Percentiles rank a stretch among this genome's conserved stretches.
phyloP scores from a whole-genome alignment of 257 asterid species.

The Gentiana macrophylla region DNA sequence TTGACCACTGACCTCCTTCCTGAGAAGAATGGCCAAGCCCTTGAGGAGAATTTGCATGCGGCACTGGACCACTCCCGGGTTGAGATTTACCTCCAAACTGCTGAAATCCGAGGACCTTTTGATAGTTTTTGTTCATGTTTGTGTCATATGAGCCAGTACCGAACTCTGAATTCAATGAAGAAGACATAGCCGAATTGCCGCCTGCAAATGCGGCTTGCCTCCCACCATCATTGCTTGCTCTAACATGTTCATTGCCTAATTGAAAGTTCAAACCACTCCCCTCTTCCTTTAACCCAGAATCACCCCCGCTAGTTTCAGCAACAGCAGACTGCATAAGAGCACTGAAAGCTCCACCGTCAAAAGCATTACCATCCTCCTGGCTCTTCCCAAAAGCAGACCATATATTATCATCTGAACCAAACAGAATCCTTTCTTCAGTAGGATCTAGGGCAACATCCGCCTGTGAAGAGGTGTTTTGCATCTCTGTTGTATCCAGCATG shows the following conservation, averaged over 20 bases:
- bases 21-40: constrained; percentile 26
- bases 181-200: constrained; percentile 18
- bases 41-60: constrained; percentile 30
- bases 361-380: constrained; percentile 40
- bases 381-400: constrained; percentile 70
- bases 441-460: constrained; percentile 72
- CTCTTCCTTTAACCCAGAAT: constrained; percentile 49
- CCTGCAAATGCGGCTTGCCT: constrained; percentile 21
- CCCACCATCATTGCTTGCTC: constrained; percentile 23
- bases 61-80: constrained; percentile 22
- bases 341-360: constrained; percentile 49
- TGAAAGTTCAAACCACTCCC: constrained; percentile 52
- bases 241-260: constrained; percentile 29
- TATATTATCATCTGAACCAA: constrained; percentile 77
- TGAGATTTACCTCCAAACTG: constrained; percentile 34
- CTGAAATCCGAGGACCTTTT: constrained; percentile 27
- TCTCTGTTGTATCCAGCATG: constrained; percentile 27
- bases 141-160: constrained; percentile 15
- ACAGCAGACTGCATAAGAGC: constrained; percentile 99
- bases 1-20: constrained; percentile 36
- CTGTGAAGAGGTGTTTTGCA: constrained; percentile 28
- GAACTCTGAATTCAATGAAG: constrained; percentile 31
- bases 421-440: constrained; percentile 79
- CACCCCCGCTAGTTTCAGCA: constrained; percentile 69
- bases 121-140: constrained; percentile 22